Evolutionary conservation across 257 asterid species (phyloP).

Genomic region (Fraxinus americana): DNA sequence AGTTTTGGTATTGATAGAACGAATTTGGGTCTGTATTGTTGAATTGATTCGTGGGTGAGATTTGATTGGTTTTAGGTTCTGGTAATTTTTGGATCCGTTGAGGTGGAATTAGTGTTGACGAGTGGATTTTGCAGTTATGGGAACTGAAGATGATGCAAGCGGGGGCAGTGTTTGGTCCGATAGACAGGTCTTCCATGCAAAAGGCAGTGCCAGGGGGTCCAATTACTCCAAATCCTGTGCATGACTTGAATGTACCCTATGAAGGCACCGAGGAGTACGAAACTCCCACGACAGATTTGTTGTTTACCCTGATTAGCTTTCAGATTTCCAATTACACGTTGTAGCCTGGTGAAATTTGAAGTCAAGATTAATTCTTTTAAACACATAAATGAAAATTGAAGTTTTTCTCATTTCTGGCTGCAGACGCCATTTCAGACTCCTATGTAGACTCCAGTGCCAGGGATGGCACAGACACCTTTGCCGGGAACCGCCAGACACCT

Average conservation of each 20-base stretch:
- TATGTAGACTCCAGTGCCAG: constrained; percentile 69
- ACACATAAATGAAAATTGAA: not conserved
- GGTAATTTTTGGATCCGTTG: constrained; percentile 29
- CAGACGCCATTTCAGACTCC: constrained; percentile 59
- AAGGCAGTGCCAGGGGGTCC: constrained; percentile 60
- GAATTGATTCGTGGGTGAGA: not conserved
- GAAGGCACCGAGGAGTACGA: constrained; percentile 96
- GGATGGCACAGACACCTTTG: constrained; percentile 68
- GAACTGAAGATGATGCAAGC: constrained; percentile 93
- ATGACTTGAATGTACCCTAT: constrained; percentile 92
- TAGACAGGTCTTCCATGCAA: constrained; percentile 67
- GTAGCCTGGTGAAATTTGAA: constrained; percentile 13
- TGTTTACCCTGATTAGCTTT: constrained; percentile 86
- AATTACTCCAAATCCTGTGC: constrained; percentile 66
- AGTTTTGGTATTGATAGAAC: constrained; percentile 9
- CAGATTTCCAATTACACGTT: not conserved
- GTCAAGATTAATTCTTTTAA: not conserved
- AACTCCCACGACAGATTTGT: constrained; percentile 93
- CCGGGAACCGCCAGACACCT: constrained; percentile 77
- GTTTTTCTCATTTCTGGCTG: constrained; percentile 9
- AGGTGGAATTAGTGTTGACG: constrained; percentile 26
- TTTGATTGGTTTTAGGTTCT: constrained; percentile 19
- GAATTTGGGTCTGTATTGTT: constrained; percentile 11
- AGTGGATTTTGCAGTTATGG: constrained; percentile 61
- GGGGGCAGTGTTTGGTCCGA: constrained; percentile 79